Percentiles rank a stretch among this genome's conserved stretches.
phyloP scores from a whole-genome alignment of 225 moss, liverwort and hornwort species.

The Pseudoscleropodium purum region DNA sequence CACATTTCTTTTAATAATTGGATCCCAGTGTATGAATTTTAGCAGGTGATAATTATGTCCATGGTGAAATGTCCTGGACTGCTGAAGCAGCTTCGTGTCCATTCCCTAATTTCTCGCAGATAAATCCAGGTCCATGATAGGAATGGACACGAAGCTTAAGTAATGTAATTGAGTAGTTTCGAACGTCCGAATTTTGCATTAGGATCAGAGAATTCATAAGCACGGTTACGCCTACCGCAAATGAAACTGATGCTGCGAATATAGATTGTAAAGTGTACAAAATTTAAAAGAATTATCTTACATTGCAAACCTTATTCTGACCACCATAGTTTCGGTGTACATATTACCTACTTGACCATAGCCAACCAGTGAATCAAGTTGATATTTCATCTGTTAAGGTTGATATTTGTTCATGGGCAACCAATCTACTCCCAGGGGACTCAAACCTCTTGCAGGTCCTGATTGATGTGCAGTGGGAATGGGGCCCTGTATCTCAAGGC shows the following conservation, averaged over 20 bases:
- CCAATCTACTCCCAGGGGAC: not conserved
- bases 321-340: not conserved
- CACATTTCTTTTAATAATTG: too few species aligned
- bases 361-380: not conserved
- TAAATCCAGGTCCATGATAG: too few species aligned
- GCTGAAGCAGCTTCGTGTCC: not conserved
- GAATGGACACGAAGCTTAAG: not conserved
- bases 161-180: not conserved
- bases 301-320: not conserved
- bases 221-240: not conserved
- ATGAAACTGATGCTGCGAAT: not conserved
- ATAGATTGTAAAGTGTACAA: not conserved
- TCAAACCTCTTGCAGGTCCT: conserved; percentile 17
- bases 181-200: not conserved
- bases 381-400: not conserved
- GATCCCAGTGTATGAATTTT: not conserved
- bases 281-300: not conserved
- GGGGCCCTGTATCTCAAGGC: not conserved
- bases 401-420: not conserved
- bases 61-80: not conserved
- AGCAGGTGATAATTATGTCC: not conserved
- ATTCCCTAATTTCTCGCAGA: too few species aligned
- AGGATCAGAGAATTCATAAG: not conserved
- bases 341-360: not conserved
- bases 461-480: conserved; percentile 24